Percentiles rank a stretch among this genome's conserved stretches.
These are phyloP conservation scores for Cystobasidium tubakii DNA, from an alignment of 768 basidiomycete genomes.

Conservation along the genomic window DNA sequence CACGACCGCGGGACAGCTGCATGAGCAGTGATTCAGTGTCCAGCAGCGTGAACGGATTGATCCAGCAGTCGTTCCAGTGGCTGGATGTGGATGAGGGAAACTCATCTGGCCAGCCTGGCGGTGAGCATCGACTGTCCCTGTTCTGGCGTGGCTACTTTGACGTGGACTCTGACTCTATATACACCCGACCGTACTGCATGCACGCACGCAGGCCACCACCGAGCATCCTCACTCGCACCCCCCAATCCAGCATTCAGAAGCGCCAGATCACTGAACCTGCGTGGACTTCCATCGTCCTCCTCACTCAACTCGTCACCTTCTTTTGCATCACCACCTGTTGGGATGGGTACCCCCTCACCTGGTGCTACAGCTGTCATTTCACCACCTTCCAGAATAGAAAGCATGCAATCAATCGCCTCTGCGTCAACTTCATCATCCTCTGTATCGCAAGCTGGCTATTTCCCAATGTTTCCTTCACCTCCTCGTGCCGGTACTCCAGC, in stretches of 20 bases:
- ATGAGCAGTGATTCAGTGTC: neutral
- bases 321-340: neutral
- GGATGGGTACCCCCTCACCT: too few relatives aligned
- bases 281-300: neutral
- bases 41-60: neutral
- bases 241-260: neutral
- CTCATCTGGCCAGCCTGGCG: neutral
- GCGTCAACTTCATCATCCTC: neutral
- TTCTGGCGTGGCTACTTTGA: too few relatives aligned
- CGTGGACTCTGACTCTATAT: too few relatives aligned
- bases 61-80: conserved; percentile 2
- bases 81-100: neutral
- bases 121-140: too few relatives aligned
- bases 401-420: neutral
- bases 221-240: neutral
- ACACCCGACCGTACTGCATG: too few relatives aligned
- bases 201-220: neutral
- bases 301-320: neutral
- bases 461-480: neutral
- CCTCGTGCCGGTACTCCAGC: neutral
- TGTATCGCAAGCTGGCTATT: neutral
- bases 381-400: neutral
- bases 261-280: neutral
- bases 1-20: neutral
- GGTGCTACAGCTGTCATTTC: neutral